Conservation (phyloP, 257 asterid species). For the Sherardia arvensis region DNA sequence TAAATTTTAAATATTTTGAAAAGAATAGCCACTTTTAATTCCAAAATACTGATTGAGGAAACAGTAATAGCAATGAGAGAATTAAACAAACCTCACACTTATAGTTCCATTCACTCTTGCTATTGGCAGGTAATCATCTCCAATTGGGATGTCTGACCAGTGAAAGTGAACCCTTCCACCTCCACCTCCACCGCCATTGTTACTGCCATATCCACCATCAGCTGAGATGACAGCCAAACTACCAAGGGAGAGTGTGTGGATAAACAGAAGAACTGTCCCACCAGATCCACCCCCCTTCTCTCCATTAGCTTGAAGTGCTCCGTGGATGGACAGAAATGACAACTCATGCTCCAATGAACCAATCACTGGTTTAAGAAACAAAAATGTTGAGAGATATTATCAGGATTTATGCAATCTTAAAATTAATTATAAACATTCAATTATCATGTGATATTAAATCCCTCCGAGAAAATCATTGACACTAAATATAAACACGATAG, state of each 20-base stretch:
- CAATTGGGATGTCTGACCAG: slow-evolving; percentile 64
- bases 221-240: slow-evolving; percentile 49
- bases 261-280: slow-evolving; percentile 80
- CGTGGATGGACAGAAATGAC: slow-evolving; percentile 50
- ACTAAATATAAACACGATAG: not conserved
- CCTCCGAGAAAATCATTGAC: not conserved
- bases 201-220: slow-evolving; percentile 75
- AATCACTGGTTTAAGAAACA: slow-evolving; percentile 53
- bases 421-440: not conserved
- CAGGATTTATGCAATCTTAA: not conserved
- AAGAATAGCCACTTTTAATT: not conserved
- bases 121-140: slow-evolving; percentile 67
- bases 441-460: not conserved
- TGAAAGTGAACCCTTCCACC: slow-evolving; percentile 93
- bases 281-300: slow-evolving; percentile 96
- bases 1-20: not conserved
- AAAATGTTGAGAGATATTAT: not conserved
- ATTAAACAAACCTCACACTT: slow-evolving; percentile 44
- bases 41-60: not conserved
- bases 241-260: slow-evolving; percentile 45
- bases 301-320: slow-evolving; percentile 72
- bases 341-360: slow-evolving; percentile 76
- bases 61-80: slow-evolving; percentile 1
- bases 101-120: slow-evolving; percentile 58
- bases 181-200: slow-evolving; percentile 70